These are phyloP conservation scores for Umbelopsis sp. DNA, from an alignment of 192 early-diverging fungal species.

Conservation along the genomic window DNA sequence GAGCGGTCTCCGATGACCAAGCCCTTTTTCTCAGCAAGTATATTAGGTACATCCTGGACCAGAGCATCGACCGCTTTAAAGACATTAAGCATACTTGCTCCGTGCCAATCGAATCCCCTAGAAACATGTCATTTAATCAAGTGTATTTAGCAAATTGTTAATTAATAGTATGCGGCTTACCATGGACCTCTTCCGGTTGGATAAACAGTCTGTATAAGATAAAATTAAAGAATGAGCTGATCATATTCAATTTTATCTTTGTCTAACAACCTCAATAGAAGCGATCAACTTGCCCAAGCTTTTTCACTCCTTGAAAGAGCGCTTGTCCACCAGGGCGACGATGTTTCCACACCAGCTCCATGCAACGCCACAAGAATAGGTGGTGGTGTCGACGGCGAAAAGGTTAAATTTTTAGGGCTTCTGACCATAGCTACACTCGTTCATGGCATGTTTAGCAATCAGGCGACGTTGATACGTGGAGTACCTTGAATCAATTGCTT, in stretches of 20 bases:
- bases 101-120: conserved; percentile 84
- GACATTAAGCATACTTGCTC: conserved; percentile 65
- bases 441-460: not conserved
- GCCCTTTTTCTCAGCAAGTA: not conserved
- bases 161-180: conserved; percentile 35
- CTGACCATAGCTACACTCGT: conserved; percentile 35
- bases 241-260: not conserved
- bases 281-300: conserved; percentile 60
- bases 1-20: not conserved
- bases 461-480: not conserved
- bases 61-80: conserved; percentile 58
- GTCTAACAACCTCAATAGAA: not conserved
- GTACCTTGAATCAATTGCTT: not conserved
- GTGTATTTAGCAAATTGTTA: not conserved
- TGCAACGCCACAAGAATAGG: conserved; percentile 72
- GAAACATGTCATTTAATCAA: not conserved
- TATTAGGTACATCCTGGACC: not conserved
- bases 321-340: conserved; percentile 60
- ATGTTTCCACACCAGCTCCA: conserved; percentile 72
- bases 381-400: conserved; percentile 23
- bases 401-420: conserved; percentile 43
- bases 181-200: conserved; percentile 75
- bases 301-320: conserved; percentile 58
- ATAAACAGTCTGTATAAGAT: conserved; percentile 54
- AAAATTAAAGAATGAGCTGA: not conserved